Percentiles rank a stretch among this genome's conserved stretches.
These are phyloP conservation scores for Glutinoglossum americanum DNA, from an alignment of 495 filamentous ascomycete genomes.

Conservation along the genomic window DNA sequence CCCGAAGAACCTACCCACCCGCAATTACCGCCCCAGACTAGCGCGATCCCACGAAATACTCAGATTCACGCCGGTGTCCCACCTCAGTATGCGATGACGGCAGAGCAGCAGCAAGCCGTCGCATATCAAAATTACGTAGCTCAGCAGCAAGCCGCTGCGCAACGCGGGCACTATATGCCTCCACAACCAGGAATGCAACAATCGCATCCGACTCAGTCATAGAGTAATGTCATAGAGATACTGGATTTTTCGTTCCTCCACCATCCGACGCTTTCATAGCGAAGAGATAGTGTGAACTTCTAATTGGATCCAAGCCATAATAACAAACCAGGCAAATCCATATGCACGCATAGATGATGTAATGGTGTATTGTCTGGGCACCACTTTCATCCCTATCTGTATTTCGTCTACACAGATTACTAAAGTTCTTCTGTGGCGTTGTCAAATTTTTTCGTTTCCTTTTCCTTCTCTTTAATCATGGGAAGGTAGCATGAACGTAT, in stretches of 20 bases:
- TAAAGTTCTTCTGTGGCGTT: background rate
- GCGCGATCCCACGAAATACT: constrained; percentile 23
- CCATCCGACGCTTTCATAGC: background rate
- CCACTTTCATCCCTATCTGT: background rate
- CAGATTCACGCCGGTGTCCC: constrained; percentile 26
- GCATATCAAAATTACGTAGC: constrained; percentile 41
- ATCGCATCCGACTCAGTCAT: constrained; percentile 2
- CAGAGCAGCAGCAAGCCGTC: constrained; percentile 33
- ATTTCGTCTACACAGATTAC: background rate
- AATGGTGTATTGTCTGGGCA: background rate
- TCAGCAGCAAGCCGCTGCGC: constrained; percentile 27
- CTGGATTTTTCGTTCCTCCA: background rate
- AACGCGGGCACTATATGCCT: constrained; percentile 32
- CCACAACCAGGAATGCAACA: constrained; percentile 28
- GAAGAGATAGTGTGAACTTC: background rate
- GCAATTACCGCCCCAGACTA: constrained; percentile 34
- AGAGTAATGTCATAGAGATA: constrained; percentile 1
- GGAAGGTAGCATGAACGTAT: background rate
- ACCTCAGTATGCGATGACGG: constrained; percentile 30
- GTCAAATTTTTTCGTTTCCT: constrained; percentile 10
- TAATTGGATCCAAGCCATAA: background rate
- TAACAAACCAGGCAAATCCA: background rate
- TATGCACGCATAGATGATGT: constrained; percentile 1
- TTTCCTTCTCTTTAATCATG: constrained; percentile 8
- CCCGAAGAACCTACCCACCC: constrained; percentile 38